These are phyloP conservation scores for Trichoderma gamsii DNA, from an alignment of 495 filamentous ascomycete genomes.

Conservation along the genomic window DNA sequence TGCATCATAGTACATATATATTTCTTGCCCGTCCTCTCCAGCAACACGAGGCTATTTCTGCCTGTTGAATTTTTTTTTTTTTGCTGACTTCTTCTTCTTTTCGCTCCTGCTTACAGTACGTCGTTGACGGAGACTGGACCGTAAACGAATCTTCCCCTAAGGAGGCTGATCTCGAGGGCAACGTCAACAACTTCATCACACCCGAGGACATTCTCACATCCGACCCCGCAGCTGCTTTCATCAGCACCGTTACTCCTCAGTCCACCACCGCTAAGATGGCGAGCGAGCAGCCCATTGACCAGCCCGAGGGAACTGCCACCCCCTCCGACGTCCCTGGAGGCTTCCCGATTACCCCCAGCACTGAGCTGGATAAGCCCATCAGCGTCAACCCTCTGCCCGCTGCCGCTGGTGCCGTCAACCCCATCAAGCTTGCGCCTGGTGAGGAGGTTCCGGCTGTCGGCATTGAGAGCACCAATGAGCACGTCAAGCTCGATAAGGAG, in stretches of 20 bases:
- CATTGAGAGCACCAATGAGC: constrained; percentile 47
- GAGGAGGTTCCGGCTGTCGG: constrained; percentile 67
- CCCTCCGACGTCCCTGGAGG: constrained; percentile 57
- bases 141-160: constrained; percentile 70
- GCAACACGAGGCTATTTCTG: background rate
- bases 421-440: constrained; percentile 70
- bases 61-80: background rate
- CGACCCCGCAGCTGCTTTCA: constrained; percentile 45
- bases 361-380: constrained; percentile 46
- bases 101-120: constrained; percentile 54
- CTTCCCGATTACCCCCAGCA: constrained; percentile 70
- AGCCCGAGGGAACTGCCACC: constrained; percentile 17
- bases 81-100: constrained; percentile 6
- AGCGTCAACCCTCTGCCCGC: constrained; percentile 73
- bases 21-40: background rate
- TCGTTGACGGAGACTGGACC: constrained; percentile 84
- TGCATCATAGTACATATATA: constrained; percentile 15
- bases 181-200: constrained; percentile 83
- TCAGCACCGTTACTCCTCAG: constrained; percentile 63
- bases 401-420: constrained; percentile 69
- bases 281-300: constrained; percentile 58
- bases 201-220: constrained; percentile 58
- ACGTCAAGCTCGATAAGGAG: constrained; percentile 70
- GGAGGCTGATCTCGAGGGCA: constrained; percentile 69
- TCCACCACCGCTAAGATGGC: constrained; percentile 73